A percentile compares a stretch with the other conserved stretches of the same genome.
Conservation (phyloP, 257 asterid genomes). For the Petrea volubilis region DNA sequence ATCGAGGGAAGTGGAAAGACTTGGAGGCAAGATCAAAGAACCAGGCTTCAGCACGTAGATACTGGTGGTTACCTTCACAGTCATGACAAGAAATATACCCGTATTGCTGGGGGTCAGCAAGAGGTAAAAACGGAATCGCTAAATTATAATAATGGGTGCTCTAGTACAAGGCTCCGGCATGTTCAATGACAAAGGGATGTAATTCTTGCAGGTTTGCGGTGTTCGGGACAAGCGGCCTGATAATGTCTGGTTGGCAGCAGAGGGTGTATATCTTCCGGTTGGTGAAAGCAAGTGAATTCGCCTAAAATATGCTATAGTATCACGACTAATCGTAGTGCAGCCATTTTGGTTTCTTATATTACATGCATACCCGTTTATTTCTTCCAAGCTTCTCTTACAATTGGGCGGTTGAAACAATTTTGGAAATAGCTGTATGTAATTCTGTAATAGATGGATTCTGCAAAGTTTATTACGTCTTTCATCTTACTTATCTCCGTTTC, state of each 20-base stretch:
- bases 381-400: not conserved
- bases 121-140: slow-evolving; percentile 56
- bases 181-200: not conserved
- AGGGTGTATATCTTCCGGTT: slow-evolving; percentile 86
- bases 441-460: slow-evolving; percentile 10
- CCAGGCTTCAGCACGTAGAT: slow-evolving; percentile 87
- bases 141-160: not conserved
- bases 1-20: slow-evolving; percentile 94
- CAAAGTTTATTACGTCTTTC: not conserved
- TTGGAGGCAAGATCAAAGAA: slow-evolving; percentile 98
- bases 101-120: slow-evolving; percentile 99
- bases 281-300: slow-evolving; percentile 58
- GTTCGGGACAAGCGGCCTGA: slow-evolving; percentile 84
- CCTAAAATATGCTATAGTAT: slow-evolving; percentile 6
- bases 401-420: slow-evolving; percentile 18
- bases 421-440: slow-evolving; percentile 16
- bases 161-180: not conserved
- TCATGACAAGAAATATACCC: slow-evolving; percentile 92
- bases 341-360: not conserved
- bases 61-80: slow-evolving; percentile 95
- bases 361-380: not conserved
- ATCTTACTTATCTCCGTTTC: no score
- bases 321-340: slow-evolving; percentile 1
- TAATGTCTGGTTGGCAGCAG: slow-evolving; percentile 94
- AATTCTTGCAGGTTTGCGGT: slow-evolving; percentile 80